A percentile compares a stretch with the other conserved stretches of the same genome.
phyloP scores from a whole-genome alignment of 768 basidiomycete species.

The Phanerochaete carnosa region DNA sequence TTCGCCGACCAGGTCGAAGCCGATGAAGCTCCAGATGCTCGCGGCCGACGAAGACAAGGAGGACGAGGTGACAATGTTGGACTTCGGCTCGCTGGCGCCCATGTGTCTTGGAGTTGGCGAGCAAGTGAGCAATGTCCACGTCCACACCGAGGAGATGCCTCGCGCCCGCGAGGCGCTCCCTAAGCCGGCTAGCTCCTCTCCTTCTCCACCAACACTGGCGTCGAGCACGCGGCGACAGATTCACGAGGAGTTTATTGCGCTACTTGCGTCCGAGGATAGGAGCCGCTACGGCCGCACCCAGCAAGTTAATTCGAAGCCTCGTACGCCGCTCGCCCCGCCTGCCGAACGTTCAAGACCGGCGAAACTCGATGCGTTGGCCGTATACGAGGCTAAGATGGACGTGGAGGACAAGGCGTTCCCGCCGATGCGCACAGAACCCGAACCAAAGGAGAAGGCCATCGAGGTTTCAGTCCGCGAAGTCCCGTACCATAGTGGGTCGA shows the following conservation, averaged over 20 bases:
- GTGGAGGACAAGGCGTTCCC: not conserved
- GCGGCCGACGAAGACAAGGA: not conserved
- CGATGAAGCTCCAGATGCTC: not conserved
- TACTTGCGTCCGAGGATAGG: not conserved
- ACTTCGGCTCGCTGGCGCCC: not conserved
- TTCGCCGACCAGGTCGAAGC: not conserved
- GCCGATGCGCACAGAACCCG: not conserved
- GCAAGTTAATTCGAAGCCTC: not conserved
- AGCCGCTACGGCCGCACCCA: not conserved
- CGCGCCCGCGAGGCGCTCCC: too few relatives aligned
- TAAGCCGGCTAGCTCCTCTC: too few relatives aligned
- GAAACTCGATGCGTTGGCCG: not conserved
- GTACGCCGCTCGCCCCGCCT: not conserved
- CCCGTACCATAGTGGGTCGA: not conserved
- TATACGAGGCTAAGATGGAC: not conserved
- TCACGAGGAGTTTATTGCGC: not conserved
- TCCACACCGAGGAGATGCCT: not conserved
- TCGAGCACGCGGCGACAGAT: too few relatives aligned
- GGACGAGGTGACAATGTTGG: not conserved
- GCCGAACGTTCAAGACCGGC: not conserved
- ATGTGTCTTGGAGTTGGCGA: not conserved
- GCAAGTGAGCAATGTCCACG: too few relatives aligned
- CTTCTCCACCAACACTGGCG: too few relatives aligned
- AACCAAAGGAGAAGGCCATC: not conserved
- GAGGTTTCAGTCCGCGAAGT: not conserved